phyloP scores from a whole-genome alignment of 2,329 filamentous ascomycete species.

The Aspergillus aculeatinus region DNA sequence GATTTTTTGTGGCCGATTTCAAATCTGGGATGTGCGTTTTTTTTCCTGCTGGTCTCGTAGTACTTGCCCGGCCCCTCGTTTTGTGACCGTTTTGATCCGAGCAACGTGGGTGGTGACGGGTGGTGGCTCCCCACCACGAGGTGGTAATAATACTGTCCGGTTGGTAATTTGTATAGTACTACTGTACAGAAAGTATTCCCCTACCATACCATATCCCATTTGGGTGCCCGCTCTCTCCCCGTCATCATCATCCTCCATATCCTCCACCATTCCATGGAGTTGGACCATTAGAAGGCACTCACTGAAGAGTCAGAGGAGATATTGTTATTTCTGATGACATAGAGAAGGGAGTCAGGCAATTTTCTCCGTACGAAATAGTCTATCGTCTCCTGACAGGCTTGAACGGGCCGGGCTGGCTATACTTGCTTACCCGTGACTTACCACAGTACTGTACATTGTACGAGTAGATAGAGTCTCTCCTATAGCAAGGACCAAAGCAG shows the following conservation, averaged over 20 bases:
- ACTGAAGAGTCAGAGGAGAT: background rate
- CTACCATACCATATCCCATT: background rate
- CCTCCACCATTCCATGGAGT: too few species aligned
- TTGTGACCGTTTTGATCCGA: conserved; percentile 12
- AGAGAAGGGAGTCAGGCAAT: too few species aligned
- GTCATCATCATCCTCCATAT: background rate
- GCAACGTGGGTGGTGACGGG: conserved; percentile 2
- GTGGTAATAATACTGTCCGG: background rate
- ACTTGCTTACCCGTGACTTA: too few species aligned
- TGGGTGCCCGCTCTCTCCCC: background rate
- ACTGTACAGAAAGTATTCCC: too few species aligned
- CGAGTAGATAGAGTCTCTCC: too few species aligned
- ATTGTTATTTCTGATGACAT: too few species aligned
- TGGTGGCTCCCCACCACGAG: background rate
- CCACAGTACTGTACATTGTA: too few species aligned
- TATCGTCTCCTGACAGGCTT: too few species aligned
- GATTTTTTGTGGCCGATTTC: conserved; percentile 30
- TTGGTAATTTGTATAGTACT: background rate
- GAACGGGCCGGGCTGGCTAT: too few species aligned
- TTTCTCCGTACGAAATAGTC: too few species aligned
- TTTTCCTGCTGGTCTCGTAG: conserved; percentile 13
- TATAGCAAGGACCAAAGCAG: background rate
- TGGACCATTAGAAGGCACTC: too few species aligned
- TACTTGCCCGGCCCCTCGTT: conserved; percentile 17
- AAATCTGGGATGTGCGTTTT: conserved; percentile 29